Evolutionary conservation across 805 yeast genomes (phyloP), one percentile per base, ranked within the genome.

Genomic region (Wickerhamomyces alni): DNA sequence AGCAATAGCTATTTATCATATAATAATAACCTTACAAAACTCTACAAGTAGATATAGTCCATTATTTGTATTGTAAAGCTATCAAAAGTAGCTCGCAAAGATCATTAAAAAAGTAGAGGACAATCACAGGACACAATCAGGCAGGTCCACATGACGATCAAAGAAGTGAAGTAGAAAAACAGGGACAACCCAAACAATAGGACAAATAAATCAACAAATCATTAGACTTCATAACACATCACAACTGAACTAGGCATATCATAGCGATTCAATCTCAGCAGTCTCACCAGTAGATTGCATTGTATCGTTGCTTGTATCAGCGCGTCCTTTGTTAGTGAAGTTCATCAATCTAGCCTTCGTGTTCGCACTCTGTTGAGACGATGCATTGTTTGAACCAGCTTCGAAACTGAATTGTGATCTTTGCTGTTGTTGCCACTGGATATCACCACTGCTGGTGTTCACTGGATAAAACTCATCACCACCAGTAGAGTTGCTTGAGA

Each of bases 271-370:
- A 38, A 62, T 59, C 38, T 59, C 59, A 13, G 62, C 60, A 18
- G 58, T 44, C 30, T 53, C 54, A 33, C 48, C 52, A 24, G 49
- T 44, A 4, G 55, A 44, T 12, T 45, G 41, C 6, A 46, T 58
- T 10, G 55, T 41, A 19, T 59, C 62, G 22, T 53, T 57, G 8
- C 57, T 64, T 17, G 61, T 54, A 37, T 58, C 54, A 19, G 62
- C 59, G 22, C 57, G 57, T 30, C 63, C 59, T 29, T 52, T 57
- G 41, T 63, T 54, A 16, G 56, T 55, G 34, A 67, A 55, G 26
- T 58, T 59, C 11, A 61, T 66, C 36, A 69, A 44, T 40, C 63
- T 59, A 17, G 70, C 71, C 28, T 59, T 55, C 2, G 54, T 40
- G 3, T 33, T 17, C 30, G 38, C 43, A 8, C 36, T 18, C 3